These are phyloP conservation scores for Ophiostoma piceae DNA, from an alignment of 2,329 filamentous ascomycete genomes.

Conservation along the genomic window DNA sequence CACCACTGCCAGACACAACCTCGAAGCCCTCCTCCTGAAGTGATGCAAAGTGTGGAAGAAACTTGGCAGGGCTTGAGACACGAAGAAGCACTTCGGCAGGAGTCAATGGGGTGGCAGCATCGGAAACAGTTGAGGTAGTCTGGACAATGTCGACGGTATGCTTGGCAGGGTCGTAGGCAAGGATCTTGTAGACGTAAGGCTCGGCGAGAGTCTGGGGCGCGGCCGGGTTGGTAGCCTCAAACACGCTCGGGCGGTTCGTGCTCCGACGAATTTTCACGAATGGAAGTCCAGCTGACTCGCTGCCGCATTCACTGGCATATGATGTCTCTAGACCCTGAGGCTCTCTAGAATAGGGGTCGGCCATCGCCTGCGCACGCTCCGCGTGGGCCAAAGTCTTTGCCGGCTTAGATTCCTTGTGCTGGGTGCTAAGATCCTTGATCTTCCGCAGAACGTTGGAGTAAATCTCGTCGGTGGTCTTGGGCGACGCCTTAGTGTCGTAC, in stretches of 20 bases:
- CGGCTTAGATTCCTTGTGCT: constrained; percentile 23
- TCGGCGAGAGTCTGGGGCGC: not conserved
- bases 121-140: constrained; percentile 51
- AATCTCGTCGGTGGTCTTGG: constrained; percentile 31
- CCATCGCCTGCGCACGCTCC: constrained; percentile 19
- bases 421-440: constrained; percentile 21
- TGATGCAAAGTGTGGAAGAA: constrained; percentile 57
- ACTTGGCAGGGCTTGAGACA: constrained; percentile 58
- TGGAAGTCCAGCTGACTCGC: constrained; percentile 34
- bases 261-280: constrained; percentile 33
- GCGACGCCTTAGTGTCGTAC: constrained; percentile 33
- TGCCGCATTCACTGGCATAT: constrained; percentile 42
- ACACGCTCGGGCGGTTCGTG: not conserved
- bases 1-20: constrained; percentile 57
- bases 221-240: not conserved
- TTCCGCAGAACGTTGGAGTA: constrained; percentile 29
- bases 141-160: constrained; percentile 55
- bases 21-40: constrained; percentile 60
- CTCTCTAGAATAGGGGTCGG: constrained; percentile 38
- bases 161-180: constrained; percentile 59
- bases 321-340: constrained; percentile 47
- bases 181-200: constrained; percentile 52
- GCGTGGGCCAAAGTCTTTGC: constrained; percentile 23
- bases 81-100: constrained; percentile 57
- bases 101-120: constrained; percentile 46